Evolutionary conservation across 441 rosid species (phyloP).

Genomic region (Dalechampia spathulata): DNA sequence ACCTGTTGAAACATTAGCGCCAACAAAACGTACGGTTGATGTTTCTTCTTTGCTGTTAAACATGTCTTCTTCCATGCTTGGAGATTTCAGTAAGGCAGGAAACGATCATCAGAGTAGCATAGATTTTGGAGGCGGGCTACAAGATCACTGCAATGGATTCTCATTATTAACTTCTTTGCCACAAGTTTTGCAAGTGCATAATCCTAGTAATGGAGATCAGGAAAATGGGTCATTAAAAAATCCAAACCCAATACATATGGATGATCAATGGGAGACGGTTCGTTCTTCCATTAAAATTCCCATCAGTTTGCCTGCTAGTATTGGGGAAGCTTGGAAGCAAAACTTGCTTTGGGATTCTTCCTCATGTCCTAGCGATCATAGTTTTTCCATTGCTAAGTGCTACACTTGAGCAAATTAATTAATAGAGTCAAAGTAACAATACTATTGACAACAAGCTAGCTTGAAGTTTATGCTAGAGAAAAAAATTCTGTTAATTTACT

Average conservation of each 20-base stretch:
- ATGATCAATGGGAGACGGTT: constrained; percentile 27
- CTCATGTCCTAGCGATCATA: constrained; percentile 26
- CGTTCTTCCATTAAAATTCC: constrained; percentile 30
- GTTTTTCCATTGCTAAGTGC: constrained; percentile 32
- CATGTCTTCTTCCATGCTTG: constrained; percentile 43
- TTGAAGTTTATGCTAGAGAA: background rate
- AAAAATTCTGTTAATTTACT: background rate
- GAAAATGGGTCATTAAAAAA: constrained; percentile 15
- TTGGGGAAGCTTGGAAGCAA: constrained; percentile 40
- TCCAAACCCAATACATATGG: constrained; percentile 9
- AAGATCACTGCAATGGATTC: constrained; percentile 26
- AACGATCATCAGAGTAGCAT: constrained; percentile 5
- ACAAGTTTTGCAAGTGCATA: constrained; percentile 18
- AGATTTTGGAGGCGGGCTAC: constrained; percentile 22
- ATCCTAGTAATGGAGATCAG: background rate
- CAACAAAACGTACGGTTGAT: constrained; percentile 28
- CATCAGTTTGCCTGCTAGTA: constrained; percentile 19
- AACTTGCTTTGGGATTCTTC: constrained; percentile 38
- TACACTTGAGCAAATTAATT: constrained; percentile 17
- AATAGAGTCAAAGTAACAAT: background rate
- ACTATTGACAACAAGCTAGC: background rate
- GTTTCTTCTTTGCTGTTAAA: constrained; percentile 33
- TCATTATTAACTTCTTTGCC: constrained; percentile 18
- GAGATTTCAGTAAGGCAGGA: constrained; percentile 16
- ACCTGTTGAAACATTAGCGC: constrained; percentile 30